These are phyloP conservation scores for Chloropicon primus DNA, from an alignment of 139 green algal species.

Conservation along the genomic window DNA sequence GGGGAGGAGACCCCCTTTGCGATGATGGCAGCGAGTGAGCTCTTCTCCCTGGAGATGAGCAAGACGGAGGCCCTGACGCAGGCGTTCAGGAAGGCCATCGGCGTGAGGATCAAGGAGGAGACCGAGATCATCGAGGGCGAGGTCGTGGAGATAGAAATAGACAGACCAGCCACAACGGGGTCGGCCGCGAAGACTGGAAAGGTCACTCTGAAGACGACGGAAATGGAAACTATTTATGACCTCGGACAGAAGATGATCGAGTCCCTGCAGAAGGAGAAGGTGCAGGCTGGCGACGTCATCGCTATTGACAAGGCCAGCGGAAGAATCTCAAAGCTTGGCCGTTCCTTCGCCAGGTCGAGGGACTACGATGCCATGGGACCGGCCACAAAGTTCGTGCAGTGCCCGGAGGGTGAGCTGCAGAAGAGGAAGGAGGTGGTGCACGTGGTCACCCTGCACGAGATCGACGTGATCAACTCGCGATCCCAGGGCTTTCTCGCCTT, in stretches of 20 bases:
- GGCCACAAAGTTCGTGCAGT: conserved; percentile 92
- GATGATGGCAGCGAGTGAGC: conserved; percentile 91
- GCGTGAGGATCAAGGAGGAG: conserved; percentile 96
- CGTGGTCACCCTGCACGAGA: conserved; percentile 86
- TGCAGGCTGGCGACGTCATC: conserved; percentile 81
- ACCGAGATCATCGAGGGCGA: conserved; percentile 97
- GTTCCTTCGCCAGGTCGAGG: conserved; percentile 79
- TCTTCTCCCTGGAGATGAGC: conserved; percentile 96
- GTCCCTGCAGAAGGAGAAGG: conserved; percentile 66
- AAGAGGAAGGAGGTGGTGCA: conserved; percentile 96
- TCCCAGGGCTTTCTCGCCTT: conserved; percentile 94
- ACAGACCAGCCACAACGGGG: conserved; percentile 40
- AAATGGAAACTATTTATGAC: conserved; percentile 99
- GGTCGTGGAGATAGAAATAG: conserved; percentile 97
- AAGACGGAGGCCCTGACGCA: conserved; percentile 98
- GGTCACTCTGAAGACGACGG: conserved; percentile 96
- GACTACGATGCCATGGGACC: conserved; percentile 97
- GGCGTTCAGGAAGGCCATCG: conserved; percentile 96
- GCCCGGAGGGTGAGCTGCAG: conserved; percentile 94
- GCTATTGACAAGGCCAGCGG: conserved; percentile 89
- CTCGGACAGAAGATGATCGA: conserved; percentile 64
- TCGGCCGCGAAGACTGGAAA: conserved; percentile 53
- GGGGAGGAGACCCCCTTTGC: conserved; percentile 96
- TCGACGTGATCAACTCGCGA: conserved; percentile 94
- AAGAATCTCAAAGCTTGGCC: conserved; percentile 76